A percentile compares a stretch with the other conserved stretches of the same genome.
phyloP scores from a whole-genome alignment of 129 eudicot genomes.

The Apium graveolens region DNA sequence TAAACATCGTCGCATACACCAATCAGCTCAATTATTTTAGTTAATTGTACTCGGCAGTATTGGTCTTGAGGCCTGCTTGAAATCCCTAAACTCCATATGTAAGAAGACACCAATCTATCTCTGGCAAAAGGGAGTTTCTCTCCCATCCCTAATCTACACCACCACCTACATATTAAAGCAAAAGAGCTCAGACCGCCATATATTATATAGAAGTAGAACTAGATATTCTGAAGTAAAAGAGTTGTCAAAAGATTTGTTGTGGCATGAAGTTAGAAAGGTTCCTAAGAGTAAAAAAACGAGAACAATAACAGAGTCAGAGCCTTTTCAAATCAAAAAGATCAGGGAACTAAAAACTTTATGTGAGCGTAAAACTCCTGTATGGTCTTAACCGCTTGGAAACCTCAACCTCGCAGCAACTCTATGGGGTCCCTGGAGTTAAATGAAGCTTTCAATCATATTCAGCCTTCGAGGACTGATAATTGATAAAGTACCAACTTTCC shows the following conservation, averaged over 20 bases:
- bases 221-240: too few species aligned
- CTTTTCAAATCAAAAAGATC: too few species aligned
- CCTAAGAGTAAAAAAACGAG: not conserved
- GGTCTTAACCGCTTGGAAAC: too few species aligned
- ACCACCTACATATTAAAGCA: not conserved
- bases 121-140: not conserved
- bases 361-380: too few species aligned
- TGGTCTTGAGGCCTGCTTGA: slow-evolving; percentile 38
- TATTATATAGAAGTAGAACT: too few species aligned
- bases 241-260: too few species aligned
- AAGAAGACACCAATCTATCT: not conserved
- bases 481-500: too few species aligned
- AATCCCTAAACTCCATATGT: slow-evolving; percentile 21
- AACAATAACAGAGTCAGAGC: not conserved
- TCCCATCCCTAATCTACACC: not conserved
- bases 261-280: not conserved
- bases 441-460: too few species aligned
- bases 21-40: slow-evolving; percentile 38
- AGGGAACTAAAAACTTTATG: too few species aligned
- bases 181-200: not conserved
- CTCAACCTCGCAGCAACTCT: too few species aligned
- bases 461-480: too few species aligned
- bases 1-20: slow-evolving; percentile 47
- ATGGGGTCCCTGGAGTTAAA: too few species aligned
- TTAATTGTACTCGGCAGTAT: slow-evolving; percentile 23